Percentiles rank a stretch among this genome's conserved stretches.
phyloP scores from a whole-genome alignment of 2,329 filamentous ascomycete species.

The Microsporum ferrugineum region DNA sequence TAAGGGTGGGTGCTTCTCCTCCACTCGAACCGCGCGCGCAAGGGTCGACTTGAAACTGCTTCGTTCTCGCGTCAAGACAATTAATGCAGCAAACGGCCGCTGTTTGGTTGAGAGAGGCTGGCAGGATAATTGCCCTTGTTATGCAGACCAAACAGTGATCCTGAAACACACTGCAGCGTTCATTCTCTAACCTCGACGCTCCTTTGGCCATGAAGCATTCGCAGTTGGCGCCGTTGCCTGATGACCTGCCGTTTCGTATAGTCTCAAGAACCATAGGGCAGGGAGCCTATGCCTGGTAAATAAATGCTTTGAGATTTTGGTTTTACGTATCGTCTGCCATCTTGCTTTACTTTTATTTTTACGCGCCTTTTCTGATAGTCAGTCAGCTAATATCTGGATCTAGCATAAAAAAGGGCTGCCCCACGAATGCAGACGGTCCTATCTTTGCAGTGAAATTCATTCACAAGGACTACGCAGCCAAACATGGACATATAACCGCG shows the following conservation, averaged over 20 bases:
- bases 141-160: not conserved
- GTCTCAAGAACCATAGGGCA: constrained; percentile 93
- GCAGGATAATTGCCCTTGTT: not conserved
- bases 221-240: constrained; percentile 75
- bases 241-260: constrained; percentile 79
- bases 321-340: not conserved
- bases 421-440: constrained; percentile 55
- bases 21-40: not conserved
- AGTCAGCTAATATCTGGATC: not conserved
- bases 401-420: constrained; percentile 87
- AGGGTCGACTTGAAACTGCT: not conserved
- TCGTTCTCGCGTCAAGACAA: not conserved
- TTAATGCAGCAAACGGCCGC: not conserved
- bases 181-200: not conserved
- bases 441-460: constrained; percentile 98
- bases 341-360: not conserved
- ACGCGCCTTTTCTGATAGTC: not conserved
- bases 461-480: constrained; percentile 88
- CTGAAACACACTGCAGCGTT: not conserved
- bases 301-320: constrained; percentile 17
- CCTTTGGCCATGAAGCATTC: constrained; percentile 52
- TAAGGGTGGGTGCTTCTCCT: not conserved
- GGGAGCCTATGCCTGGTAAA: constrained; percentile 90
- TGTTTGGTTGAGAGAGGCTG: not conserved
- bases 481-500: constrained; percentile 73